Conservation (phyloP, 73 alveolate genomes). For the Paramecium pentaurelia region DNA sequence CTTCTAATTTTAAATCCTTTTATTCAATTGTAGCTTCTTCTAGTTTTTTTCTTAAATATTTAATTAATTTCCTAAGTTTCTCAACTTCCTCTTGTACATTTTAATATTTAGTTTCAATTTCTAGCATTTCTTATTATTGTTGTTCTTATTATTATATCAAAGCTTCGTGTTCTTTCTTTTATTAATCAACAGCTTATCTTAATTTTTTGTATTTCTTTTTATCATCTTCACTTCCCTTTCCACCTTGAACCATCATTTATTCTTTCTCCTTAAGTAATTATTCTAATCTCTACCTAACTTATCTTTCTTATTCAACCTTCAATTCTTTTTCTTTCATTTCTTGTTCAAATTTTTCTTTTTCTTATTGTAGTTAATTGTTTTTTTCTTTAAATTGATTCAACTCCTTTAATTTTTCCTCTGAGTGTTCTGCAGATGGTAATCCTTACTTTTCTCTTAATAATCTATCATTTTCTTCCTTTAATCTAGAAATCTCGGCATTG, state of each 20-base stretch:
- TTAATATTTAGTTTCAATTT: slow-evolving; percentile 54
- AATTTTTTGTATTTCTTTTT: slow-evolving; percentile 68
- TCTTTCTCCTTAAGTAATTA: slow-evolving; percentile 67
- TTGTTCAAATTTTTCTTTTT: not conserved
- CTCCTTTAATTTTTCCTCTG: not conserved
- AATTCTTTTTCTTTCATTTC: not conserved
- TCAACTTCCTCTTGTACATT: slow-evolving; percentile 57
- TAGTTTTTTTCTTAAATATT: slow-evolving; percentile 1
- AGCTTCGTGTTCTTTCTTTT: slow-evolving; percentile 70
- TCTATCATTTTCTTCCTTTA: slow-evolving; percentile 33
- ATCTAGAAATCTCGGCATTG: not conserved
- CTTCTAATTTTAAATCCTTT: slow-evolving; percentile 46
- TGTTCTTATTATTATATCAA: slow-evolving; percentile 64
- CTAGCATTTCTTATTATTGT: slow-evolving; percentile 62
- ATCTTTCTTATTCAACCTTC: not conserved
- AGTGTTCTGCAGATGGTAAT: not conserved
- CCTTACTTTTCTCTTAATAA: not conserved
- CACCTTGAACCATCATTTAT: slow-evolving; percentile 69
- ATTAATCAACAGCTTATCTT: slow-evolving; percentile 60
- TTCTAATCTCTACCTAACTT: slow-evolving; percentile 62
- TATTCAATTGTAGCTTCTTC: slow-evolving; percentile 50
- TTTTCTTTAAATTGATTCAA: not conserved
- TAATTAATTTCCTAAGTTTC: slow-evolving; percentile 1
- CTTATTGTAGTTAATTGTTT: not conserved
- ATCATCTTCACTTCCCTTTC: slow-evolving; percentile 73